phyloP scores from a whole-genome alignment of 2,329 filamentous ascomycete species.

The Elsinoe australis region DNA sequence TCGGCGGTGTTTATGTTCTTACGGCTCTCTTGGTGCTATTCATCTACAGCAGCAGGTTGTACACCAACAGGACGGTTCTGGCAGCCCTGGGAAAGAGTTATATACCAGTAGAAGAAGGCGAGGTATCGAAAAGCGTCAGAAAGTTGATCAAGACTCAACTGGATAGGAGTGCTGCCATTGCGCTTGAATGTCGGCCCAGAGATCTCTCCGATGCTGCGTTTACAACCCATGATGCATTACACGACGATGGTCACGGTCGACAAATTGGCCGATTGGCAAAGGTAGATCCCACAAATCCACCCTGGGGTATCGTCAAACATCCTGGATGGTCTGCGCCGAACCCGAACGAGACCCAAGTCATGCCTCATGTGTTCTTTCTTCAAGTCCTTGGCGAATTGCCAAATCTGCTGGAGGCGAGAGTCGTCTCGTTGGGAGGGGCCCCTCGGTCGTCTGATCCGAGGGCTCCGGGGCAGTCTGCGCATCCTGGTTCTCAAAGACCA shows the following conservation, averaged over 20 bases:
- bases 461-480: constrained; percentile 58
- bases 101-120: constrained; percentile 77
- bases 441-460: constrained; percentile 46
- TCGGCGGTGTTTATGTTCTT: constrained; percentile 66
- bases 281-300: constrained; percentile 35
- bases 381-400: constrained; percentile 77
- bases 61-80: constrained; percentile 72
- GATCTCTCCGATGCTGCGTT: constrained; percentile 35
- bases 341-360: constrained; percentile 48
- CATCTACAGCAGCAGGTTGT: constrained; percentile 76
- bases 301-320: constrained; percentile 80
- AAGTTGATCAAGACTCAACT: constrained; percentile 67
- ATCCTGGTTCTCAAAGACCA: constrained; percentile 52
- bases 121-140: constrained; percentile 67
- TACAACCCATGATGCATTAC: constrained; percentile 24
- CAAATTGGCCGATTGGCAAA: constrained; percentile 22
- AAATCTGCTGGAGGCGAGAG: constrained; percentile 85
- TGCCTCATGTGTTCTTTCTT: constrained; percentile 75
- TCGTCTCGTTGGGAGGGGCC: constrained; percentile 61
- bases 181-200: constrained; percentile 67
- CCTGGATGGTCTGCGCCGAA: constrained; percentile 80
- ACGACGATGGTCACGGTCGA: not conserved
- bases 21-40: constrained; percentile 63
- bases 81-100: constrained; percentile 78
- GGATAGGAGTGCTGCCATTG: constrained; percentile 68